Evolutionary conservation across 2,329 filamentous ascomycete species (phyloP), one percentile per base, ranked within the genome.

Genomic region (Monilinia vaccinii-corymbosi): DNA sequence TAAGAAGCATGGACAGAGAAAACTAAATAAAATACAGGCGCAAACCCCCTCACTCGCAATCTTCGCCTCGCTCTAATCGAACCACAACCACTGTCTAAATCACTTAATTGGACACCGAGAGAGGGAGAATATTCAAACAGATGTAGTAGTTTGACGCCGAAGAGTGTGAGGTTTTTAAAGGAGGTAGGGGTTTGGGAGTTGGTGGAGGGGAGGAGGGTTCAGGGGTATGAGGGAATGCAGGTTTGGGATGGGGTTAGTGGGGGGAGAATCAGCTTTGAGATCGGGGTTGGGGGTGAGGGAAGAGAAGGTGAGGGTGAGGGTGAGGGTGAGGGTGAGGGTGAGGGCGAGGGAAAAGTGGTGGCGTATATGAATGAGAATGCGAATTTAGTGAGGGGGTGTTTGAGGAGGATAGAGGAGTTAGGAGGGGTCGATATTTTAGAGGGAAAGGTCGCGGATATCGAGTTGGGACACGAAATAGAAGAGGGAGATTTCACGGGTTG

Each of bases 311-410:
- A 18, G 2, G 34, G 32, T 1, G 25, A 10, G 34, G 50, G 36
- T 4, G 32, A 36, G 18, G 59, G 53, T n/a, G n/a, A n/a, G 47
- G n/a, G 25, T 18, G 28, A 18, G 2, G 34, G 32, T 1, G 25
- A 10, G 34, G 50, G 36, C 7, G 32, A 36, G 18, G 59, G 53
- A 25, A 25, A 78, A 62, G 88, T 85, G 1, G 91, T 99, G 66
- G 94, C 94, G 11, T 96, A 94, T 72, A 99, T 99, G 93, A 89
- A 86, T 46, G 95, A 99, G 78, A 99, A 97, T 73, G 74, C 87
- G 36, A 97, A 99, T 72, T 79, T 97, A 38, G 91, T 90, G 2
- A 86, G 86, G 0, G 91, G 85, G 0, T 79, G 99, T 9, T 75
- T 97, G 55, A 80, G 80, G 58, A 82, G 88, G 16, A 79, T 97